Evolutionary conservation across 306 rosid genomes (phyloP), one percentile per base, ranked within the genome.

Genomic region (Geum urbanum): DNA sequence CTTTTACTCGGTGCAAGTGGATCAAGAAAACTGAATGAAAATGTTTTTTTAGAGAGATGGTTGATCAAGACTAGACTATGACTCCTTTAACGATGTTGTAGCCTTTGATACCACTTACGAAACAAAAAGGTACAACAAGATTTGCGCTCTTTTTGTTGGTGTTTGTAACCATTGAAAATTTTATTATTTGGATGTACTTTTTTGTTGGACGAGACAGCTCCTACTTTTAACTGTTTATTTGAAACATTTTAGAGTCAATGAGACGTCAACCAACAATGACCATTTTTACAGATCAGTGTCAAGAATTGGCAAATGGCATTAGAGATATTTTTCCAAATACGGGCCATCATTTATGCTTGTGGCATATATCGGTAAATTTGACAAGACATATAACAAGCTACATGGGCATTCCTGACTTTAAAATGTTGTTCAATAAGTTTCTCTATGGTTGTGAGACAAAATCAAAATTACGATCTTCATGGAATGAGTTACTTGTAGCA

Each of bases 1-100:
- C 32, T 66, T 66, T 16, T 66, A 66, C 15, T 10, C 14, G 5
- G 57, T 66, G 9, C 68, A 63, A 63, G 68, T 63, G 45, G 50
- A 12, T 47, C 51, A 47, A 47, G 51, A 47, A 47, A 47, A 47
- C 4, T 6, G 16, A 47, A 47, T 47, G 51, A 47, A 0, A 47
- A 47, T 3, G 11, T 47, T 47, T 16, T 47, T 47, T 4, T 60
- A 7, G 24, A 60, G 24, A 16, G 65, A 60, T 15, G 46, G 46
- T 6, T 16, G 13, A 41, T 32, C 40, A 41, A 60, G 7, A 7
- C 19, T 39, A 35, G n/a, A 0, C 2, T 9, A 39, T 10, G 7
- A 1, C 22, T 32, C 4, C 3, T 32, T 1, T 32, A 2, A 4
- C 2, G 37, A 32, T 32, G 37, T 32, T 2, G 37, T 32, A 32